A percentile compares a stretch with the other conserved stretches of the same genome.
Conservation (phyloP, 768 basidiomycete species). For the Royoungia palumana region DNA sequence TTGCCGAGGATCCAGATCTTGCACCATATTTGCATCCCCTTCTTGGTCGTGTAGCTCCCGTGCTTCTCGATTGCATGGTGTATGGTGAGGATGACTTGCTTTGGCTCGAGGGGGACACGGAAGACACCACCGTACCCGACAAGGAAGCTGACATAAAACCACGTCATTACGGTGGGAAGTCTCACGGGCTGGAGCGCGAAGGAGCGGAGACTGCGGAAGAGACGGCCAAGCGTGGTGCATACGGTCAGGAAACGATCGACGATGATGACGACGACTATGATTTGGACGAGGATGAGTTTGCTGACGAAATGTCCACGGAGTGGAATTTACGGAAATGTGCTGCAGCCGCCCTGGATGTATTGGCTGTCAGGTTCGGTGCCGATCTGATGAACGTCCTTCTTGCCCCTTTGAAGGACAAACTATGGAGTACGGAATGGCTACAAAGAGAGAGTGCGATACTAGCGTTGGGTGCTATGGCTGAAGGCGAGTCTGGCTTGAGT, state of each 20-base stretch:
- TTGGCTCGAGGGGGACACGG: slow-evolving; percentile 89
- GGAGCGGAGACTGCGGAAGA: slow-evolving; percentile 37
- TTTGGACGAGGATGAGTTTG: slow-evolving; percentile 80
- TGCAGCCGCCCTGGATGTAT: slow-evolving; percentile 94
- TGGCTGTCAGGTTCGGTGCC: slow-evolving; percentile 89
- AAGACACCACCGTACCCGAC: slow-evolving; percentile 88
- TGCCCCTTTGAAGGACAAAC: slow-evolving; percentile 85
- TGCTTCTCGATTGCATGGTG: slow-evolving; percentile 95
- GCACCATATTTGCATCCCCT: slow-evolving; percentile 81
- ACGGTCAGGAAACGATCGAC: slow-evolving; percentile 78
- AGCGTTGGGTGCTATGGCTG: slow-evolving; percentile 96
- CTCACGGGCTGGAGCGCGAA: slow-evolving; percentile 83
- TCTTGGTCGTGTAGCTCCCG: slow-evolving; percentile 87
- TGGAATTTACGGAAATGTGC: slow-evolving; percentile 99
- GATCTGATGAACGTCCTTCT: slow-evolving; percentile 88
- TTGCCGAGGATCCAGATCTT: slow-evolving; percentile 92
- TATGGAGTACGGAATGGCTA: slow-evolving; percentile 92
- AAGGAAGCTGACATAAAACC: slow-evolving; percentile 97
- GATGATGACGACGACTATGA: slow-evolving; percentile 88
- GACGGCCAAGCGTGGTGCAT: slow-evolving; percentile 49
- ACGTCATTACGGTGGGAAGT: slow-evolving; percentile 81
- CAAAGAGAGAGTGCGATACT: slow-evolving; percentile 94
- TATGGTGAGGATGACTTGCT: slow-evolving; percentile 96
- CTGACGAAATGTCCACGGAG: slow-evolving; percentile 95
- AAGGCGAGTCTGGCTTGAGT: slow-evolving; percentile 55